These are phyloP conservation scores for Candida dajiaensis DNA, from an alignment of 805 yeast genomes.

Conservation along the genomic window DNA sequence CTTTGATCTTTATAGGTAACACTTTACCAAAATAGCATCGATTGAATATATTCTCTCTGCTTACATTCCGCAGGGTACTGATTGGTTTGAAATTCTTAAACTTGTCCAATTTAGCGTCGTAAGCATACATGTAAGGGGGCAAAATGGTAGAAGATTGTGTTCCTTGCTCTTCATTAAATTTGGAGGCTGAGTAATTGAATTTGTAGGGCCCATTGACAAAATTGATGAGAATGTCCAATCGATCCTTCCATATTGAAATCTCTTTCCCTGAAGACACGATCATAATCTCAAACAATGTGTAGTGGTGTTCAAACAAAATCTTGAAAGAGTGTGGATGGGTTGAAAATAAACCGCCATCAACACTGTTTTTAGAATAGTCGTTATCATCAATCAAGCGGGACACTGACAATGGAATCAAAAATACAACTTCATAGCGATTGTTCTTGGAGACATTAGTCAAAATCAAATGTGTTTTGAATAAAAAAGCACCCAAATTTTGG, in stretches of 20 bases:
- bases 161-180: slow-evolving; percentile 18
- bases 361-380: slow-evolving; percentile 6
- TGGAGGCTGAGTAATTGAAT: slow-evolving; percentile 25
- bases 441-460: slow-evolving; percentile 26
- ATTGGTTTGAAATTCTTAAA: not conserved
- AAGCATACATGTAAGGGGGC: slow-evolving; percentile 15
- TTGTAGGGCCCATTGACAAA: slow-evolving; percentile 29
- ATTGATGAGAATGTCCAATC: slow-evolving; percentile 24
- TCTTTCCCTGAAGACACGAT: slow-evolving; percentile 33
- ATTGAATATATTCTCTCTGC: slow-evolving; percentile 7
- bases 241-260: slow-evolving; percentile 35
- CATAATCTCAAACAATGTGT: slow-evolving; percentile 39
- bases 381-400: slow-evolving; percentile 25
- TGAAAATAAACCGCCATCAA: slow-evolving; percentile 27
- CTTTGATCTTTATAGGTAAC: slow-evolving; percentile 18
- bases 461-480: slow-evolving; percentile 48
- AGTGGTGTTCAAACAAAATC: slow-evolving; percentile 39
- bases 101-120: slow-evolving; percentile 20
- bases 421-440: slow-evolving; percentile 29
- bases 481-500: slow-evolving; percentile 30
- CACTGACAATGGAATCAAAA: slow-evolving; percentile 43
- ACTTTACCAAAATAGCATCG: slow-evolving; percentile 23
- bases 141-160: slow-evolving; percentile 17
- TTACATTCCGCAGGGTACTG: not conserved
- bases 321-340: slow-evolving; percentile 32